Percentiles rank a stretch among this genome's conserved stretches.
Evolutionary conservation across 164 flowering plant species (phyloP).

Genomic region (Brasenia schreberi): DNA sequence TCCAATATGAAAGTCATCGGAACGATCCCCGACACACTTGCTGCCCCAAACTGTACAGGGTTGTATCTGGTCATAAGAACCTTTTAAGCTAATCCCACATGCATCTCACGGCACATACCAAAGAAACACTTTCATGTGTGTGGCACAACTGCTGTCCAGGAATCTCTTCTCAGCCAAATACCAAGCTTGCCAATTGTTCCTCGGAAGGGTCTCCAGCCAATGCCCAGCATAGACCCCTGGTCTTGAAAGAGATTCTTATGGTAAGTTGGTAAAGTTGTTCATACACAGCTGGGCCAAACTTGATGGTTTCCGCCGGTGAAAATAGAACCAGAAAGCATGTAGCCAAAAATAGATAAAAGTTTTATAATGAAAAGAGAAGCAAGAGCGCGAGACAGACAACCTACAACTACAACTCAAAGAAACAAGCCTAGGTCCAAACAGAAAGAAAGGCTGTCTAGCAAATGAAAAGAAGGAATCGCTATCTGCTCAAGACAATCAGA

Average conservation of each 20-base stretch:
- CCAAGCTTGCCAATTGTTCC: too few relatives aligned
- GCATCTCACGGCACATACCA: too few relatives aligned
- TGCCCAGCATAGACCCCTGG: not conserved
- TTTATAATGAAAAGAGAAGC: not conserved
- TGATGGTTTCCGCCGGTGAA: not conserved
- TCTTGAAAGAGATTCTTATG: not conserved
- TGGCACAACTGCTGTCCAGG: too few relatives aligned
- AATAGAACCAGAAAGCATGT: not conserved
- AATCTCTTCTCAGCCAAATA: too few relatives aligned
- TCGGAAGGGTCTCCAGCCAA: not conserved
- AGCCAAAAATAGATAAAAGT: not conserved
- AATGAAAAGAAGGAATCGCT: not conserved
- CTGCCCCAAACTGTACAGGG: too few relatives aligned
- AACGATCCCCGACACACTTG: too few relatives aligned
- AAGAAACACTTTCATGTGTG: too few relatives aligned
- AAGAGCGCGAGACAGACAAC: not conserved
- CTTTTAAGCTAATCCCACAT: too few relatives aligned
- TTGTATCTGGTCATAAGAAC: too few relatives aligned
- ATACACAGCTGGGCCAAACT: too few relatives aligned
- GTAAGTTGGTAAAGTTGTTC: too few relatives aligned
- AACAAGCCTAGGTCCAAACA: not conserved
- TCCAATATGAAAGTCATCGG: too few relatives aligned
- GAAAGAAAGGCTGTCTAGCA: not conserved
- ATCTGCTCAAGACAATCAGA: not conserved
- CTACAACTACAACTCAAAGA: not conserved